Evolutionary conservation across 768 basidiomycete species (phyloP).

Genomic region (Leccinum boreale): DNA sequence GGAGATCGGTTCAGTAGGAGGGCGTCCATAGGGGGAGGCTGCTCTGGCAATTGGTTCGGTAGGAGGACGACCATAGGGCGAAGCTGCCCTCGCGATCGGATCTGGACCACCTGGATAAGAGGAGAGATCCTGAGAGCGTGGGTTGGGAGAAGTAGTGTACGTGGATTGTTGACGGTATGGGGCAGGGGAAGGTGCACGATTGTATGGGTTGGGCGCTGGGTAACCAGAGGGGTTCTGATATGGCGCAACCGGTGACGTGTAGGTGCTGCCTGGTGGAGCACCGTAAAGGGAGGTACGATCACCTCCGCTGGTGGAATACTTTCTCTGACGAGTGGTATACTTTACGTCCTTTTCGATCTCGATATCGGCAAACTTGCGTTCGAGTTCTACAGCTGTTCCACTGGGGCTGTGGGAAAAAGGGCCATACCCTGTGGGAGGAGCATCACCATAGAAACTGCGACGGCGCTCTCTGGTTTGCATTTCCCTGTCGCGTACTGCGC

Average conservation of each 20-base stretch:
- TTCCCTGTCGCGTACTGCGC: slow-evolving; percentile 57
- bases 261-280: slow-evolving; percentile 8
- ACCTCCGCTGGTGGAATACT: slow-evolving; percentile 43
- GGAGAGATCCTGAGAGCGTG: slow-evolving; percentile 45
- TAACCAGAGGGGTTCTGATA: slow-evolving; percentile 28
- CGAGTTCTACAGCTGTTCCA: slow-evolving; percentile 30
- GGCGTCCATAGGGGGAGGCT: slow-evolving; percentile 31
- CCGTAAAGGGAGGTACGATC: slow-evolving; percentile 26
- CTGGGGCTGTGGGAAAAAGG: slow-evolving; percentile 27
- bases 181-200: slow-evolving; percentile 30
- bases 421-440: slow-evolving; percentile 24
- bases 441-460: slow-evolving; percentile 48
- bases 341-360: slow-evolving; percentile 32
- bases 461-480: slow-evolving; percentile 47
- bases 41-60: slow-evolving; percentile 20
- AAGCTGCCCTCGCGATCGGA: slow-evolving; percentile 30
- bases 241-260: slow-evolving; percentile 29
- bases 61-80: slow-evolving; percentile 34
- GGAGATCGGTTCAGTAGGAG: slow-evolving; percentile 38
- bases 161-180: slow-evolving; percentile 32
- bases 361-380: slow-evolving; percentile 36
- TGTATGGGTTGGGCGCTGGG: slow-evolving; percentile 24
- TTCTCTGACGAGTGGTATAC: slow-evolving; percentile 38
- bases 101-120: slow-evolving; percentile 38
- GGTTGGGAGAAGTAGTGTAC: slow-evolving; percentile 45